These are phyloP conservation scores for Nannizziopsis barbatae DNA, from an alignment of 2,329 filamentous ascomycete species.

Conservation along the genomic window DNA sequence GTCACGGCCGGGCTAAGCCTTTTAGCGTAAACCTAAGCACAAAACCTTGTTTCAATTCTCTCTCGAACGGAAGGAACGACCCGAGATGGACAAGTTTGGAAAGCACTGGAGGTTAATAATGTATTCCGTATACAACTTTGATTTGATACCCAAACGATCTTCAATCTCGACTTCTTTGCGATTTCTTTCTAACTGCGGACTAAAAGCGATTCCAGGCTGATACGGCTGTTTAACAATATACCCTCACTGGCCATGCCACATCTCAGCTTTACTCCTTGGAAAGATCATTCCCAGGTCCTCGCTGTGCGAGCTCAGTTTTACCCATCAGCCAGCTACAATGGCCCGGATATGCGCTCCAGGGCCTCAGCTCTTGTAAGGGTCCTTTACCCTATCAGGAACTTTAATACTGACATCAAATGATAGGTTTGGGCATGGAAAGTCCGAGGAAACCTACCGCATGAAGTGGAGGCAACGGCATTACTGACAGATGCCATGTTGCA, in stretches of 20 bases:
- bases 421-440: slow-evolving; percentile 38
- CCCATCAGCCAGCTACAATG: slow-evolving; percentile 24
- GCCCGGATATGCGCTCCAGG: slow-evolving; percentile 29
- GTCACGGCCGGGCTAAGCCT: slow-evolving; percentile 7
- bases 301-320: slow-evolving; percentile 33
- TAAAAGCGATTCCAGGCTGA: no score
- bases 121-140: no score
- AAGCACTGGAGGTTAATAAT: not conserved
- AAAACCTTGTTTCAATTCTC: slow-evolving; percentile 8
- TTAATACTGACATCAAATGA: slow-evolving; percentile 1
- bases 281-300: slow-evolving; percentile 28
- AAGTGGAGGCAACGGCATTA: slow-evolving; percentile 37
- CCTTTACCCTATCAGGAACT: not conserved
- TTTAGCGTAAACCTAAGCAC: slow-evolving; percentile 6
- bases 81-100: not conserved
- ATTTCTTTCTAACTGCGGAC: no score
- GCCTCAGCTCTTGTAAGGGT: slow-evolving; percentile 32
- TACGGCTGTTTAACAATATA: no score
- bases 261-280: slow-evolving; percentile 35
- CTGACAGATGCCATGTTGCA: slow-evolving; percentile 38
- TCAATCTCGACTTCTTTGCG: no score
- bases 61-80: not conserved
- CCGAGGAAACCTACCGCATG: slow-evolving; percentile 35
- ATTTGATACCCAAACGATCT: no score
- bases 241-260: slow-evolving; percentile 26